A percentile compares a stretch with the other conserved stretches of the same genome.
Evolutionary conservation across 73 alveolate genomes (phyloP).

Genomic region (Uronychia binucleata): DNA sequence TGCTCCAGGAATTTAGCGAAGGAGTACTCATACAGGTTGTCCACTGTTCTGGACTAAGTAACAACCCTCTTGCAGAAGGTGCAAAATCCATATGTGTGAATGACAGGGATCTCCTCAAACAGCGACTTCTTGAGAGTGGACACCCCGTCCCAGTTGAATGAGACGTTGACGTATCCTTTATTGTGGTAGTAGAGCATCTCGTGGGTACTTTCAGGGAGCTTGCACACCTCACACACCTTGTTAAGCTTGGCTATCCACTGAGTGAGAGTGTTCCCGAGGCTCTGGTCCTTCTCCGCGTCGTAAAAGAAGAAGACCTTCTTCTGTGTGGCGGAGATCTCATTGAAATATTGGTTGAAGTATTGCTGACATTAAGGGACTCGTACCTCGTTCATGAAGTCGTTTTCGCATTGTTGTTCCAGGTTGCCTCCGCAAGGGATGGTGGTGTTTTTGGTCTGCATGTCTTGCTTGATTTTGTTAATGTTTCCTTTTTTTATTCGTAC

Average conservation of each 20-base stretch:
- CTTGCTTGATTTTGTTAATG: neutral
- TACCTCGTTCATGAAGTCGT: neutral
- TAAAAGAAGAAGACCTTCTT: conserved; percentile 37
- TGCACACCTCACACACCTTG: conserved; percentile 46
- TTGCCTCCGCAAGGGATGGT: too few species aligned
- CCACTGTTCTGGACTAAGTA: neutral
- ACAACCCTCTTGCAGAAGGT: neutral
- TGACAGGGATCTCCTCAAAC: neutral
- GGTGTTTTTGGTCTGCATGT: too few species aligned
- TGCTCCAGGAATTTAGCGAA: conserved; percentile 19
- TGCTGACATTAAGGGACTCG: neutral
- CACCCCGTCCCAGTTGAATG: neutral
- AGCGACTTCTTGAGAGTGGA: neutral
- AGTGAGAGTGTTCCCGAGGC: conserved; percentile 23
- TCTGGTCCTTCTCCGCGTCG: conserved; percentile 35
- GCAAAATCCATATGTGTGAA: neutral
- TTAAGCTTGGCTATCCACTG: conserved; percentile 11
- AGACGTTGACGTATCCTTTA: conserved; percentile 46
- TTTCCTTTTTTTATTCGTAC: neutral
- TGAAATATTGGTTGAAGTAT: neutral
- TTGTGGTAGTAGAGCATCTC: conserved; percentile 37
- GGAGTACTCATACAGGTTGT: conserved; percentile 18
- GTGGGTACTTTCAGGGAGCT: conserved; percentile 27
- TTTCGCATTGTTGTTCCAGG: too few species aligned
- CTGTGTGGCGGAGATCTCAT: conserved; percentile 48